Percentiles rank a stretch among this genome's conserved stretches.
Conservation (phyloP, 352 stramenopile species). For the Globisporangium iwayamae region DNA sequence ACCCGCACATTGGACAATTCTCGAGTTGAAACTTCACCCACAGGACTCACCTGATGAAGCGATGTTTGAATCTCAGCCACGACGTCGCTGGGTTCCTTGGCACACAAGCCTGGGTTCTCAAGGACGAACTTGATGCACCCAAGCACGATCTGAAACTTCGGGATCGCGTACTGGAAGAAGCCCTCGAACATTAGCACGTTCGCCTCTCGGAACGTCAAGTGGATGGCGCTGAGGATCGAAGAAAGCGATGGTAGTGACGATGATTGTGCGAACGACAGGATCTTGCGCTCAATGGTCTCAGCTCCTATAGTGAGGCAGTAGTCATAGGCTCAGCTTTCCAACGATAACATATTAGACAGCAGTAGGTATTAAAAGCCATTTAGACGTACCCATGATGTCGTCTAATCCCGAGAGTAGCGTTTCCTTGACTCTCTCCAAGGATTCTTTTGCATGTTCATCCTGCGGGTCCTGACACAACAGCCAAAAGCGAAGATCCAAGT, state of each 20-base stretch:
- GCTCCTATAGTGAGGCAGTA: not conserved
- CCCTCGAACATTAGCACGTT: slow-evolving; percentile 62
- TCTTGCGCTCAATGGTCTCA: not conserved
- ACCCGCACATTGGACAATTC: not conserved
- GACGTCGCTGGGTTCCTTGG: not conserved
- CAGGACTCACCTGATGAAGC: slow-evolving; percentile 3
- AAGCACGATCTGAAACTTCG: slow-evolving; percentile 49
- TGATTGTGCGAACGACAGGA: slow-evolving; percentile 9
- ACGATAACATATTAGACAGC: too few relatives aligned
- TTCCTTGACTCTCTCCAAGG: slow-evolving; percentile 29
- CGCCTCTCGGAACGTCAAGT: slow-evolving; percentile 39
- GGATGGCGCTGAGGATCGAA: slow-evolving; percentile 28
- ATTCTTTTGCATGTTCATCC: slow-evolving; percentile 25
- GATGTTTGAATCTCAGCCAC: not conserved
- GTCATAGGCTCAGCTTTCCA: too few relatives aligned
- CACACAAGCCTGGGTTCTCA: slow-evolving; percentile 7
- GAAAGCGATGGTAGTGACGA: slow-evolving; percentile 3
- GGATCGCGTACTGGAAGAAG: slow-evolving; percentile 58
- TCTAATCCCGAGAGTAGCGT: slow-evolving; percentile 24
- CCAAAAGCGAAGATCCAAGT: too few relatives aligned
- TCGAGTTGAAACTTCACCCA: not conserved
- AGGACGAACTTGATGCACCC: slow-evolving; percentile 27
- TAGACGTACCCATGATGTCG: slow-evolving; percentile 4
- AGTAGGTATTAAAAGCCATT: too few relatives aligned
- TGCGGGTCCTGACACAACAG: slow-evolving; percentile 24